Base-by-base conservation (phyloP, 495 filamentous ascomycete species). In the Neurospora pannonica region DNA sequence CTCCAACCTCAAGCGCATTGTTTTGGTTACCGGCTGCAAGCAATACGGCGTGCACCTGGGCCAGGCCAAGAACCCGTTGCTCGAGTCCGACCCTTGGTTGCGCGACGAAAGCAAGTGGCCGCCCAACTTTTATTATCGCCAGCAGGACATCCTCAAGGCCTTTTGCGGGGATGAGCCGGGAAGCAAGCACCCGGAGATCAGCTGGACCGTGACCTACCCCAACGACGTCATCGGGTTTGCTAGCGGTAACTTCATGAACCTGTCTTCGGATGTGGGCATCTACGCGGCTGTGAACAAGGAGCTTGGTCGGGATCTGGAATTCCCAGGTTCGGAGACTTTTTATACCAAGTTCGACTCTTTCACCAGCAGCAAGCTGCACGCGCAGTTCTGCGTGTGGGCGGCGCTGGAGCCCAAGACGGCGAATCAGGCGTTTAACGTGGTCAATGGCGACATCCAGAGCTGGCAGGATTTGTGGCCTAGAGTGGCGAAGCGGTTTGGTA, bases 401-500 rank as follows among this genome's bases (percentile, higher is more conserved):
- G 84, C 85, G 13, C 74, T 80, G 7, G 81, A 85, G 38, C 81
- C 84, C 0, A 76, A 78, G 21, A 78, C 83, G 15, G 82, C 80
- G 13, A 87, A 88, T 74, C 77, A 90, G 62, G 87, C 84, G 28
- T 89, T 89, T 80, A 89, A 90, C 71, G 84, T 88, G 11, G 78
- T 84, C 62, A 89, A 89, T 70, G 88, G 87, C 37, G 87, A 89
- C 75, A 80, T 78, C 6, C 81, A 87, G 75, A 86, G 82, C 60
- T 90, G 85, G 84, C 85, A 88, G 74, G 84, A 84, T 62, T 71
- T 90, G 79, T 90, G 88, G 87, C 88, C 89, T 9, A 84, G 83
- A 34, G 71, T 88, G 21, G 86, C 86, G 0, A 40, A 73, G n/a
- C 77, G 82, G 36, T 88, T 86, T 42, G 83, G 84, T 0, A 82